Evolutionary conservation across 2,329 filamentous ascomycete genomes (phyloP).

Genomic region (Camptophora hylomeconis): DNA sequence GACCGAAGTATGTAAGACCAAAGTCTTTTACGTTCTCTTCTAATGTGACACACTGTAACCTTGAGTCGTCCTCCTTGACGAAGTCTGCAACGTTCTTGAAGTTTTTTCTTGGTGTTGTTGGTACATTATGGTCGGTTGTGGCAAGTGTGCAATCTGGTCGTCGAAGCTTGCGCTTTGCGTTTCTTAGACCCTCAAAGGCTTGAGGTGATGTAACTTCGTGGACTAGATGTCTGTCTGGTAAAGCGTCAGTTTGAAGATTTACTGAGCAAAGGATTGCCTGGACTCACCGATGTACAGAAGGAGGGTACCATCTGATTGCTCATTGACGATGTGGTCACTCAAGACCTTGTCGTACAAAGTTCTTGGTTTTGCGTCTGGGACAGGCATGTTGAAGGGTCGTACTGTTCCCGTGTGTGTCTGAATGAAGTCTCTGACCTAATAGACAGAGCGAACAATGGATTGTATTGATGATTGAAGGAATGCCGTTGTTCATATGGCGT

Average conservation of each 20-base stretch:
- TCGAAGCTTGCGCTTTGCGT: conserved; percentile 75
- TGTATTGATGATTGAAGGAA: too few species aligned
- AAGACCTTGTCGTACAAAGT: conserved; percentile 98
- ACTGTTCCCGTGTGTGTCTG: too few species aligned
- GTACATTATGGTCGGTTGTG: conserved; percentile 97
- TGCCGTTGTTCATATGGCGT: too few species aligned
- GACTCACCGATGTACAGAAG: conserved; percentile 79
- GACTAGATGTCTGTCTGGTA: conserved; percentile 76
- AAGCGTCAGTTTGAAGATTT: conserved; percentile 16
- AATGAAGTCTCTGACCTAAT: too few species aligned
- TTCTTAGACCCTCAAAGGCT: conserved; percentile 91
- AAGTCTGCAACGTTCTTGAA: conserved; percentile 91
- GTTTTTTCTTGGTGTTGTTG: conserved; percentile 77
- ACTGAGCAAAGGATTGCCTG: not conserved
- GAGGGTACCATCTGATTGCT: conserved; percentile 86
- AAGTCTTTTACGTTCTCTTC: conserved; percentile 97
- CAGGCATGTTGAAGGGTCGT: conserved; percentile 60
- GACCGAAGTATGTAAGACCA: conserved; percentile 90
- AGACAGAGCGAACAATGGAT: too few species aligned
- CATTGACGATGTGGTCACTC: conserved; percentile 83
- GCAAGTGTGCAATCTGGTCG: conserved; percentile 93
- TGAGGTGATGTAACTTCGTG: conserved; percentile 99
- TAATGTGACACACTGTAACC: conserved; percentile 85
- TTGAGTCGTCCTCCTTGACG: conserved; percentile 86
- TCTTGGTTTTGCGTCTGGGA: conserved; percentile 55